Evolutionary conservation across 345 rosid species (phyloP).

Genomic region (Triadica sebifera): DNA sequence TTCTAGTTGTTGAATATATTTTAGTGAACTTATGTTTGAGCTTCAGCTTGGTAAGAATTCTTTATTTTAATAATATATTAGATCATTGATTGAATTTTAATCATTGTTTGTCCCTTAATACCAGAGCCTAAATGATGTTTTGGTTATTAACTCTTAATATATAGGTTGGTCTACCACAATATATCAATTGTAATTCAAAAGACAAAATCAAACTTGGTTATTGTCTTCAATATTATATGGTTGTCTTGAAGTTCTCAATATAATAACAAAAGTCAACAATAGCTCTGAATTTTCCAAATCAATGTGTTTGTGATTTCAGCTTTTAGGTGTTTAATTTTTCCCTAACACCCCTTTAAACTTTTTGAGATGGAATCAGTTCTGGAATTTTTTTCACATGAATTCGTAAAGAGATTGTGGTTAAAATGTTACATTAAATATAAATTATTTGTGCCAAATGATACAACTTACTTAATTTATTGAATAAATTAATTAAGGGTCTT

Average conservation of each 20-base stretch:
- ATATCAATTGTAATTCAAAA: neutral
- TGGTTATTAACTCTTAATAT: neutral
- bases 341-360: neutral
- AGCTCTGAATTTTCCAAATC: neutral
- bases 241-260: neutral
- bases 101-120: neutral
- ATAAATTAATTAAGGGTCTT: too few relatives aligned
- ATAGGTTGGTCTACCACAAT: neutral
- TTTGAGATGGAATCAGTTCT: neutral
- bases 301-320: neutral
- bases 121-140: neutral
- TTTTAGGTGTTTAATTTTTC: too few relatives aligned
- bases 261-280: neutral
- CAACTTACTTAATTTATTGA: too few relatives aligned
- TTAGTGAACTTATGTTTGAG: neutral
- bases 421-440: too few relatives aligned
- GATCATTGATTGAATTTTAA: constrained; percentile 11
- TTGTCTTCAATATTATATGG: neutral
- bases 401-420: neutral
- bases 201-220: neutral
- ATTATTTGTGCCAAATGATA: too few relatives aligned
- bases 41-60: constrained; percentile 6
- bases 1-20: constrained; percentile 22
- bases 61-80: constrained; percentile 19
- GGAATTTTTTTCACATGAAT: neutral